Percentiles rank a stretch among this genome's conserved stretches.
Conservation (phyloP, 1,284 basidiomycete genomes). For the Microbotryomycetes sp. region DNA sequence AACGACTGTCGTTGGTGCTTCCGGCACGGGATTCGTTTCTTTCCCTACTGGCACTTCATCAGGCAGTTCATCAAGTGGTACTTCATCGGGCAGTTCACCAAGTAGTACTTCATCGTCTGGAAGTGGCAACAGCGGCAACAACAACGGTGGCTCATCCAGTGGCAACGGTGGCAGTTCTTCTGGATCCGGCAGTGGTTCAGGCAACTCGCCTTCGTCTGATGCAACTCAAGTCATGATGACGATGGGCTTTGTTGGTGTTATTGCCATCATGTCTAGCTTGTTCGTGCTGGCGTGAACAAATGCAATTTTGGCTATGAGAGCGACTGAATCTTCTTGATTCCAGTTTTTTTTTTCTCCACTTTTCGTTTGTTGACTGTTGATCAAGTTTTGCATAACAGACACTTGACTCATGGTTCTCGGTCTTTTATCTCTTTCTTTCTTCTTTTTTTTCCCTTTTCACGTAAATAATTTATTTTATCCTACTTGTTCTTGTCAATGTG, state of each 20-base stretch:
- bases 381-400: no score
- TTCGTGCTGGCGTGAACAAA: not conserved
- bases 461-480: no score
- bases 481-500: no score
- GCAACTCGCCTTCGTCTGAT: not conserved
- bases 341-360: no score
- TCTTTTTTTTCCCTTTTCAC: no score
- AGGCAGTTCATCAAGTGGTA: not conserved
- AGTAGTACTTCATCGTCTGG: not conserved
- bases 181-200: no score
- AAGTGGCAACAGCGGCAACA: not conserved
- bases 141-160: not conserved
- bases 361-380: no score
- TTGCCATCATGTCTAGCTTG: not conserved
- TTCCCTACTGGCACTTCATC: not conserved
- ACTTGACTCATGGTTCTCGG: no score
- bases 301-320: no score
- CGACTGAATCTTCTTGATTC: no score
- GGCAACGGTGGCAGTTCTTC: no score
- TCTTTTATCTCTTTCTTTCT: no score
- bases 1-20: conserved; percentile 17
- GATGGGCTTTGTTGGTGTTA: not conserved
- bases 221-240: not conserved
- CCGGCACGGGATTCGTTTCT: conserved; percentile 23
- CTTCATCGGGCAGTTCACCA: not conserved